A percentile compares a stretch with the other conserved stretches of the same genome.
Conservation (phyloP, 2,329 filamentous ascomycete species). For the Claviceps arundinis region DNA sequence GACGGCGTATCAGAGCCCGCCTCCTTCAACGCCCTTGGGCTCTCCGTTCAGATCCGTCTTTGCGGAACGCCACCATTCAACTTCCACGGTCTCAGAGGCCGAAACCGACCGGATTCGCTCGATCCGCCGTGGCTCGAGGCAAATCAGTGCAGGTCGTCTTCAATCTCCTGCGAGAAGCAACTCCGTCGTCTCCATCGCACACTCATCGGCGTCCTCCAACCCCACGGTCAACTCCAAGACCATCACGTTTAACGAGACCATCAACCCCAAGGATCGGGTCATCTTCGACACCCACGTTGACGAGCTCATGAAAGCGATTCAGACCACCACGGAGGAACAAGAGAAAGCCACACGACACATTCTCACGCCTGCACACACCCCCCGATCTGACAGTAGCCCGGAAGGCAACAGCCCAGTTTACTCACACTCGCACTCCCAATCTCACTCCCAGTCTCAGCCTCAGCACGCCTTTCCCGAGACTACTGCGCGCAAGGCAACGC, state of each 20-base stretch:
- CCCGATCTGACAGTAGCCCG: slow-evolving; percentile 4
- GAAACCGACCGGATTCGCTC: slow-evolving; percentile 13
- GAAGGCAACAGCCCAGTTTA: slow-evolving; percentile 12
- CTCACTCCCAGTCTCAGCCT: slow-evolving; percentile 13
- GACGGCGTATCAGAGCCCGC: slow-evolving; percentile 26
- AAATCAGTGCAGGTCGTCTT: slow-evolving; percentile 20
- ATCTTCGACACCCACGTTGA: slow-evolving; percentile 75
- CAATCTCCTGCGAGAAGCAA: slow-evolving; percentile 21
- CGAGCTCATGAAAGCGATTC: slow-evolving; percentile 77
- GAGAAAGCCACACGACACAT: slow-evolving; percentile 15
- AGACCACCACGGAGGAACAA: slow-evolving; percentile 43
- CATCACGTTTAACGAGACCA: slow-evolving; percentile 31
- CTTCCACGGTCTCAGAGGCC: slow-evolving; percentile 11
- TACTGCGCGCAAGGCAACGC: slow-evolving; percentile 11
- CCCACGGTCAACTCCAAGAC: slow-evolving; percentile 25
- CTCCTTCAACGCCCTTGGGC: slow-evolving; percentile 19
- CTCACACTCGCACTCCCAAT: no score
- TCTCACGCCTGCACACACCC: slow-evolving; percentile 12
- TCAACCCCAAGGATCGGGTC: slow-evolving; percentile 34
- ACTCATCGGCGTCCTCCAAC: slow-evolving; percentile 12
- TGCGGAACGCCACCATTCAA: slow-evolving; percentile 16
- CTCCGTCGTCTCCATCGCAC: slow-evolving; percentile 16
- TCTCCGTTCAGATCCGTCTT: slow-evolving; percentile 22
- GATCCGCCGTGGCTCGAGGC: slow-evolving; percentile 13
- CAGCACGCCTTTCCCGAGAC: slow-evolving; percentile 11